Percentiles rank a stretch among this genome's conserved stretches.
Evolutionary conservation across 345 rosid species (phyloP).

Genomic region (Eutrema heterophyllum): DNA sequence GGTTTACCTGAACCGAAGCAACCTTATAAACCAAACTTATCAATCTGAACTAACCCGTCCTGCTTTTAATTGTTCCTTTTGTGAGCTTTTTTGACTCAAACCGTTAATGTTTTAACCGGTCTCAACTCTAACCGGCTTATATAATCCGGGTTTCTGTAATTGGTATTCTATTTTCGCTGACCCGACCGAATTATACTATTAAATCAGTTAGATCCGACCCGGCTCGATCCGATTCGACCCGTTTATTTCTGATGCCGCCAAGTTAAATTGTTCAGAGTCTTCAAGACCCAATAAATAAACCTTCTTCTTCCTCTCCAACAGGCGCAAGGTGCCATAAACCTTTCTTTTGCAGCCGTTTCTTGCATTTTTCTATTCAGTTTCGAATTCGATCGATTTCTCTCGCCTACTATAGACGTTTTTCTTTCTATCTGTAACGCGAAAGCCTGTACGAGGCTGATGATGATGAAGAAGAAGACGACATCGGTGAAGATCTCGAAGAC

Average conservation of each 20-base stretch:
- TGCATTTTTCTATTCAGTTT: background rate
- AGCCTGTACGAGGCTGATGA: slow-evolving; percentile 27
- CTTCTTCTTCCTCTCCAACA: background rate
- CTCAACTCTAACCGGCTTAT: background rate
- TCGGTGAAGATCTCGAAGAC: slow-evolving; percentile 75
- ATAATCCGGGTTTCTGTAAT: background rate
- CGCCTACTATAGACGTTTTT: background rate
- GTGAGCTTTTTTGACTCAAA: slow-evolving; percentile 9
- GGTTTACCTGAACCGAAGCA: no score
- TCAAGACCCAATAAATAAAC: background rate
- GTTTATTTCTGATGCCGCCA: slow-evolving; percentile 5
- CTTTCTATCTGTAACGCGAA: background rate
- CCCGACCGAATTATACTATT: background rate
- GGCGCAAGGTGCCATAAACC: background rate
- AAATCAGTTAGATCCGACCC: background rate
- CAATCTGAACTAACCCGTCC: no score
- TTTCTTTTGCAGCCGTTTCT: slow-evolving; percentile 6
- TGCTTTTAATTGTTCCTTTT: no score
- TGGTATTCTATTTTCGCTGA: background rate
- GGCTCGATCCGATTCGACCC: background rate
- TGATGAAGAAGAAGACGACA: slow-evolving; percentile 43
- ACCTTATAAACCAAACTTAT: no score
- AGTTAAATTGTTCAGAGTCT: background rate
- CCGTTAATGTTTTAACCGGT: background rate
- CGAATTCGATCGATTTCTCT: background rate